A percentile compares a stretch with the other conserved stretches of the same genome.
Evolutionary conservation across 164 flowering plant genomes (phyloP).

Genomic region (Sedum album): DNA sequence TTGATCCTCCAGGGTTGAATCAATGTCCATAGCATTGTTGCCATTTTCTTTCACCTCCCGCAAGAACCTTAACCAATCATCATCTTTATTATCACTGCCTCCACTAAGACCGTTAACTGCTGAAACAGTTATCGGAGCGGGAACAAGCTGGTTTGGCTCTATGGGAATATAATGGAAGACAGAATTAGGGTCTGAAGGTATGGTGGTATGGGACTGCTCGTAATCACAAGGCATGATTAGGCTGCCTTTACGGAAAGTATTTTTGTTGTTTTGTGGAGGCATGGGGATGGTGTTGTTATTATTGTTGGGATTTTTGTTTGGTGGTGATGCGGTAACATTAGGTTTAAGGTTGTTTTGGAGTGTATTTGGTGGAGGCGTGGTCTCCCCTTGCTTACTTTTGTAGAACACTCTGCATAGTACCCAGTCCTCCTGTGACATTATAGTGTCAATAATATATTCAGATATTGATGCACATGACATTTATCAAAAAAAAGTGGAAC

Average conservation of each 20-base stretch:
- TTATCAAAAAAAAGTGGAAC: no score
- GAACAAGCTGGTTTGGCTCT: neutral
- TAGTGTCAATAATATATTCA: constrained; percentile 20
- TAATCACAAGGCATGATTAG: neutral
- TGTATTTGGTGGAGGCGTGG: neutral
- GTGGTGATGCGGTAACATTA: neutral
- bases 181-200: neutral
- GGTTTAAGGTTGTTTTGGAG: constrained; percentile 4
- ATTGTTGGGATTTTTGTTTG: neutral
- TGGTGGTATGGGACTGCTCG: neutral
- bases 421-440: constrained; percentile 13
- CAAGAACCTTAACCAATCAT: constrained; percentile 3
- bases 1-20: constrained; percentile 3
- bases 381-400: constrained; percentile 7
- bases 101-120: neutral
- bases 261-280: constrained; percentile 5
- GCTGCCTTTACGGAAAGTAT: neutral
- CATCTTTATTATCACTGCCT: neutral
- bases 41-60: neutral
- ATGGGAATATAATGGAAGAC: neutral
- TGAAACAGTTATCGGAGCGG: neutral
- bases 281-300: constrained; percentile 2
- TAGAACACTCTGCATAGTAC: constrained; percentile 10
- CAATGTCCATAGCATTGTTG: constrained; percentile 1
- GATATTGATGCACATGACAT: no score